These are phyloP conservation scores for Mucor sp. DNA, from an alignment of 371 early-diverging fungal genomes.

Conservation along the genomic window DNA sequence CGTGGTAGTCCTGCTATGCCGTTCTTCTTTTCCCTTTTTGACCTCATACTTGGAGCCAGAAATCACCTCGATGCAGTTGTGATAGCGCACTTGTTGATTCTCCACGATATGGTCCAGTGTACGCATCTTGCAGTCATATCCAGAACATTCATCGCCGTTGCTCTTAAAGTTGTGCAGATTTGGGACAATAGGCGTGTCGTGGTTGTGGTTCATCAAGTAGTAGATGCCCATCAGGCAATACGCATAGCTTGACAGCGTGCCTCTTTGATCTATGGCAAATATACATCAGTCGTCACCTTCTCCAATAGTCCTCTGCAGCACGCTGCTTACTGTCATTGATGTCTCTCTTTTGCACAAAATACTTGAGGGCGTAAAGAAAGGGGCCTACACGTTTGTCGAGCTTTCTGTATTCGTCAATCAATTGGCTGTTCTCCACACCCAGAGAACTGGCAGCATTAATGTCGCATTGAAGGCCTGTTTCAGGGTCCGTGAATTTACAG, in stretches of 20 bases:
- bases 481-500: conserved; percentile 68
- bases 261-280: conserved; percentile 9
- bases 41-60: background rate
- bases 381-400: conserved; percentile 58
- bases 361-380: conserved; percentile 57
- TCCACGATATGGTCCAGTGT: background rate
- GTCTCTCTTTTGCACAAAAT: conserved; percentile 48
- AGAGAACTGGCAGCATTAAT: conserved; percentile 58
- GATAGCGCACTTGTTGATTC: background rate
- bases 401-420: conserved; percentile 54
- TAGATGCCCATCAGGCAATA: conserved; percentile 18
- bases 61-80: background rate
- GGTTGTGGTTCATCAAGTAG: conserved; percentile 12
- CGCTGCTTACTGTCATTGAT: conserved; percentile 49
- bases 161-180: conserved; percentile 9
- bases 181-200: conserved; percentile 11
- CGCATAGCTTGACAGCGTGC: conserved; percentile 20
- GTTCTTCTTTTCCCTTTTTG: background rate
- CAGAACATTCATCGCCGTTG: background rate
- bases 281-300: no score
- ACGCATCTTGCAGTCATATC: background rate
- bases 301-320: background rate
- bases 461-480: conserved; percentile 47
- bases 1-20: background rate
- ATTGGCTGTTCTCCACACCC: conserved; percentile 59